phyloP scores from a whole-genome alignment of 768 basidiomycete species.

The Cyclocybe cylindracea region DNA sequence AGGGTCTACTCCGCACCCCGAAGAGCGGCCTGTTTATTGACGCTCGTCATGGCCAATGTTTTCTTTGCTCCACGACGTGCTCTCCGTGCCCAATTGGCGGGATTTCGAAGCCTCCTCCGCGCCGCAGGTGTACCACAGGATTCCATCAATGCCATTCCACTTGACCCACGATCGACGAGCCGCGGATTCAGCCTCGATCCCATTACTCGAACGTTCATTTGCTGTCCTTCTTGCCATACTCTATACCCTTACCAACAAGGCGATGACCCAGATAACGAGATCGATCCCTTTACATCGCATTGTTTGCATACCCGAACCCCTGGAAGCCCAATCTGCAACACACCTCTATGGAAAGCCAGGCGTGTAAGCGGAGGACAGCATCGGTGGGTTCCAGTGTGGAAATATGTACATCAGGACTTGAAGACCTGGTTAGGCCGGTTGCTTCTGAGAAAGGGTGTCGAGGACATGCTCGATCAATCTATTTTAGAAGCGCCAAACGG shows the following conservation, averaged over 20 bases:
- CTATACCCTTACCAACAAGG: constrained; percentile 15
- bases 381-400: constrained; percentile 8
- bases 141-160: constrained; percentile 9
- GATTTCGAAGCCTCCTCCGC: constrained; percentile 14
- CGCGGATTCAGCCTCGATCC: constrained; percentile 22
- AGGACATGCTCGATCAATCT: constrained; percentile 9
- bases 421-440: constrained; percentile 1
- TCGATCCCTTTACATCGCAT: neutral
- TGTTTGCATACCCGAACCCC: constrained; percentile 10
- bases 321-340: constrained; percentile 12
- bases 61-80: constrained; percentile 21
- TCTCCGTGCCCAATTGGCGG: constrained; percentile 17
- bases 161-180: constrained; percentile 20
- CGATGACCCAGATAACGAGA: neutral
- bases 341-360: neutral
- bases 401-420: constrained; percentile 4
- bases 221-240: constrained; percentile 23
- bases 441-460: neutral
- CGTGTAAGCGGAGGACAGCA: no score
- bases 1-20: constrained; percentile 2
- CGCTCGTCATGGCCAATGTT: constrained; percentile 16
- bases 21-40: constrained; percentile 2
- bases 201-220: constrained; percentile 14
- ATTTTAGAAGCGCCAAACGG: neutral
- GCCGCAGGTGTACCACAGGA: neutral